Percentiles rank a stretch among this genome's conserved stretches.
phyloP scores from a whole-genome alignment of 2,329 filamentous ascomycete genomes.

The Diplodia seriata region DNA sequence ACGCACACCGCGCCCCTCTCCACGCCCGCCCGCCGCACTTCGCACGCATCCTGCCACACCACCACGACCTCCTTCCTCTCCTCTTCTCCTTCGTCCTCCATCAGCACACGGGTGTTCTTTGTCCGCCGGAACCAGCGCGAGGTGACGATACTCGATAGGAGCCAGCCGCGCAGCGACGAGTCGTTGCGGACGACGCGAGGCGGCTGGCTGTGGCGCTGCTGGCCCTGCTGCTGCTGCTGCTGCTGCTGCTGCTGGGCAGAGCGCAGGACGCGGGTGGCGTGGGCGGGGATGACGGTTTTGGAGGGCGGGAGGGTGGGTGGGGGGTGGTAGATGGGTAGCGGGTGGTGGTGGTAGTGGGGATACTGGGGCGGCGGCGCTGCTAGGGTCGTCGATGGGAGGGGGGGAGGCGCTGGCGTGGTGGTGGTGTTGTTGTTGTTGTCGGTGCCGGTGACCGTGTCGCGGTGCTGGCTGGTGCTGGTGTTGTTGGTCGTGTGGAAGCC shows the following conservation, averaged over 20 bases:
- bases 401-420: neutral
- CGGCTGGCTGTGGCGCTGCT: too few relatives aligned
- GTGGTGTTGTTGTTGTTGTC: neutral
- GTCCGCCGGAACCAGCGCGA: neutral
- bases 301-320: neutral
- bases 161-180: neutral
- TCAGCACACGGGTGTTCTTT: neutral
- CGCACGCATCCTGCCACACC: neutral
- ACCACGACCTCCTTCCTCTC: neutral
- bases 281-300: neutral
- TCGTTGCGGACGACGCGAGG: neutral
- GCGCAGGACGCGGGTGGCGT: neutral
- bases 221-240: neutral
- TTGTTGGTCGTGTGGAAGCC: neutral
- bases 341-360: neutral
- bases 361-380: too few relatives aligned
- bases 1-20: neutral
- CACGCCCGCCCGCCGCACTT: neutral
- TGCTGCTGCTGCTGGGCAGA: neutral
- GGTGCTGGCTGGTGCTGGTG: neutral
- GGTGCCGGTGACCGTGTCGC: neutral
- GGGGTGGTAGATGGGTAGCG: neutral
- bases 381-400: neutral
- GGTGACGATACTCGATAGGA: neutral
- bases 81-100: neutral